Evolutionary conservation across 2,329 filamentous ascomycete species (phyloP).

Genomic region (Colletotrichum eremochloae): DNA sequence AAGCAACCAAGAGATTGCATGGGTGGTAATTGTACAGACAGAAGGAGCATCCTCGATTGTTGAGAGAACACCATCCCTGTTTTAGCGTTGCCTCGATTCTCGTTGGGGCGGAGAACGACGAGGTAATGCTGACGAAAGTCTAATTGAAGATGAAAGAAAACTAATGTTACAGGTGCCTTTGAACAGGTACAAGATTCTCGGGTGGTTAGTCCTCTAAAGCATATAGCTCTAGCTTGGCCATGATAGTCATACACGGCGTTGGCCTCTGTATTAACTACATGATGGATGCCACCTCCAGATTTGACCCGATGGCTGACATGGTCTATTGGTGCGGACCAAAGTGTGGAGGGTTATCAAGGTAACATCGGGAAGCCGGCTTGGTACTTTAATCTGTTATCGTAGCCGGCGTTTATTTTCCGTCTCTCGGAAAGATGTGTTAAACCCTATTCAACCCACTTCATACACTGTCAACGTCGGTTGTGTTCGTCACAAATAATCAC

Average conservation of each 20-base stretch:
- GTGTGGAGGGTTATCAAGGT: not conserved
- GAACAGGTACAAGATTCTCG: not conserved
- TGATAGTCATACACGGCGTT: not conserved
- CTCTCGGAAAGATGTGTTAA: not conserved
- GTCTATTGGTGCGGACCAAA: not conserved
- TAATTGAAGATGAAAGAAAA: not conserved
- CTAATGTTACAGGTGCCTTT: accelerated
- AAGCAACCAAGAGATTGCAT: not conserved
- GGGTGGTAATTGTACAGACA: not conserved
- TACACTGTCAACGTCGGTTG: not conserved
- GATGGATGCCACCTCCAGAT: not conserved
- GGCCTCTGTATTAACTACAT: not conserved
- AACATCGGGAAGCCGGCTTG: not conserved
- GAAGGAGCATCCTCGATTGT: not conserved
- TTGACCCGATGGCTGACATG: not conserved
- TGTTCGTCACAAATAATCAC: not conserved
- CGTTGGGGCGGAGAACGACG: not conserved
- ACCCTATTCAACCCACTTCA: not conserved
- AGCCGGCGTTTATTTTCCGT: too few relatives aligned
- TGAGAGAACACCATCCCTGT: not conserved
- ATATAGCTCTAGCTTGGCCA: not conserved
- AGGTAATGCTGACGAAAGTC: not conserved
- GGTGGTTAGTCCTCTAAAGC: too few relatives aligned
- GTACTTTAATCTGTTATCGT: not conserved
- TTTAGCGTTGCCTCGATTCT: not conserved